Evolutionary conservation across 306 rosid species (phyloP).

Genomic region (Trifolium dubium): DNA sequence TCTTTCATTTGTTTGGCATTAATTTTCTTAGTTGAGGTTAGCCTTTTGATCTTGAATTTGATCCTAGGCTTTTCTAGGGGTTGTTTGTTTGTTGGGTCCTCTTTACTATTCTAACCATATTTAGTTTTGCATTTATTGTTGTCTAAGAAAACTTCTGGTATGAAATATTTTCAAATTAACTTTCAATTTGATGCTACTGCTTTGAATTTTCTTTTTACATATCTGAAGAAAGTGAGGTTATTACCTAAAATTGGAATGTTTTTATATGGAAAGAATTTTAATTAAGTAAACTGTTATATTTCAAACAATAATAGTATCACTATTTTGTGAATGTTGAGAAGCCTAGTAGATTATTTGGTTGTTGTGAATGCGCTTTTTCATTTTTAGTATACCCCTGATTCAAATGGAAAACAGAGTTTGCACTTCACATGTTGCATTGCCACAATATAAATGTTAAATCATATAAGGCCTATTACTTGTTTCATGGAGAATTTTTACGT

Average conservation of each 20-base stretch:
- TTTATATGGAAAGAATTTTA: constrained; percentile 24
- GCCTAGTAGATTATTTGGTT: constrained; percentile 31
- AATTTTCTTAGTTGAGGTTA: constrained; percentile 37
- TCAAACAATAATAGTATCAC: not conserved
- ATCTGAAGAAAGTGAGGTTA: constrained; percentile 36
- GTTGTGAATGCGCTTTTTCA: constrained; percentile 25
- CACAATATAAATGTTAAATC: constrained; percentile 31
- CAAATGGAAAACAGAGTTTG: constrained; percentile 35
- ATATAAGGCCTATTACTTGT: constrained; percentile 29
- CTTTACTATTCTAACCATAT: constrained; percentile 36
- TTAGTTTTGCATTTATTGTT: constrained; percentile 25
- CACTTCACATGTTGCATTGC: constrained; percentile 1
- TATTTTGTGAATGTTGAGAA: not conserved
- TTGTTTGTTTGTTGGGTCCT: constrained; percentile 49
- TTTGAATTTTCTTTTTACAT: constrained; percentile 40
- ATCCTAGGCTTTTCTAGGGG: constrained; percentile 47
- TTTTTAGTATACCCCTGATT: constrained; percentile 34
- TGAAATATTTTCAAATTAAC: constrained; percentile 33
- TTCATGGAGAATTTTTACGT: constrained; percentile 17
- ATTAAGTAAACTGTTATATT: constrained; percentile 20
- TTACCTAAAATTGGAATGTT: constrained; percentile 10
- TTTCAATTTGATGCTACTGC: constrained; percentile 36
- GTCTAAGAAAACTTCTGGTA: not conserved
- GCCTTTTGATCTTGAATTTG: constrained; percentile 43
- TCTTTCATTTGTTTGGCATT: constrained; percentile 35